A percentile compares a stretch with the other conserved stretches of the same genome.
Evolutionary conservation across 192 early-diverging fungal species (phyloP).

Genomic region (Backusella westeae): DNA sequence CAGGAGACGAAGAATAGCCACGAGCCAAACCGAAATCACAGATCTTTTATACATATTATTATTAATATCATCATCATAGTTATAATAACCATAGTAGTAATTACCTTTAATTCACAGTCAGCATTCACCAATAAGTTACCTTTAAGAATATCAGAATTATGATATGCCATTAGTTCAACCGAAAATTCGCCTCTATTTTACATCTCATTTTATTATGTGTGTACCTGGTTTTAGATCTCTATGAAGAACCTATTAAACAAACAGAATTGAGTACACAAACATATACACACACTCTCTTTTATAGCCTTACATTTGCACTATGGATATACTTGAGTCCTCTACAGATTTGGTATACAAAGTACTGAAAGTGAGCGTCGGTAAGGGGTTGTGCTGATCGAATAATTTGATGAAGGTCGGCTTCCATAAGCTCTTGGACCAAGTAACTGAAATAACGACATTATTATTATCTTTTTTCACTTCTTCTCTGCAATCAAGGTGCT

Average conservation of each 20-base stretch:
- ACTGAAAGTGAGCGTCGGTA: conserved; percentile 96
- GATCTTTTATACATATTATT: conserved; percentile 54
- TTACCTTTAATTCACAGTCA: conserved; percentile 95
- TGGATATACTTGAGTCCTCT: conserved; percentile 99
- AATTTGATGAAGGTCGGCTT: conserved; percentile 98
- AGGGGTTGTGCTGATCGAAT: conserved; percentile 92
- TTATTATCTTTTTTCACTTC: too few species aligned
- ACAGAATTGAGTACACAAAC: neutral
- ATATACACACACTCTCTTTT: neutral
- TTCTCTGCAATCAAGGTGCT: neutral
- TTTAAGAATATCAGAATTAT: neutral
- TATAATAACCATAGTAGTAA: neutral
- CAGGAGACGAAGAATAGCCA: conserved; percentile 80
- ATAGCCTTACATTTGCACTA: conserved; percentile 87
- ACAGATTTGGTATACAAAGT: conserved; percentile 97
- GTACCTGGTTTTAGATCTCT: conserved; percentile 91
- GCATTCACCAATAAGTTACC: conserved; percentile 95
- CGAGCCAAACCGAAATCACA: conserved; percentile 99
- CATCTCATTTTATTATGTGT: neutral
- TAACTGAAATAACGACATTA: conserved; percentile 49
- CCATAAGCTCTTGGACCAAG: conserved; percentile 98
- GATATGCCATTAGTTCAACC: neutral
- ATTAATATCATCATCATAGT: neutral
- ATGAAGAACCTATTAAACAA: conserved; percentile 65
- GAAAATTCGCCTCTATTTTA: neutral